phyloP scores from a whole-genome alignment of 1,284 basidiomycete species.

The Trichosporon ovoides region DNA sequence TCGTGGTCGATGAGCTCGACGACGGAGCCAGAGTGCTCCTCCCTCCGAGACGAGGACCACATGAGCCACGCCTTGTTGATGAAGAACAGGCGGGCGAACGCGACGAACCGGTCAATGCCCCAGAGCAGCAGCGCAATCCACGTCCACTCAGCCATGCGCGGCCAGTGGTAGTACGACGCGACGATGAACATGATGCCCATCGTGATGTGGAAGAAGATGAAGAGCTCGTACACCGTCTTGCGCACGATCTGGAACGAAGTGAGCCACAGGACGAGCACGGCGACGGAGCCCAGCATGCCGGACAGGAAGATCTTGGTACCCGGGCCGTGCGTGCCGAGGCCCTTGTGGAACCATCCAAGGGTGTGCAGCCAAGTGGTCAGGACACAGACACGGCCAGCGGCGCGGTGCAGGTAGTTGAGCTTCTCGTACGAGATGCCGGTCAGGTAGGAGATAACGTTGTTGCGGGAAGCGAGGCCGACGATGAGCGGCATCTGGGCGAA shows the following conservation, averaged over 20 bases:
- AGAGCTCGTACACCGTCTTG: conserved; percentile 52
- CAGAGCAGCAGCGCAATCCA: conserved; percentile 49
- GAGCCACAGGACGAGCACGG: conserved; percentile 50
- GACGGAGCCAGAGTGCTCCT: conserved; percentile 31
- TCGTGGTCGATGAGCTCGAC: conserved; percentile 53
- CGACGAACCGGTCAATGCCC: conserved; percentile 60
- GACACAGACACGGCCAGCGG: conserved; percentile 31
- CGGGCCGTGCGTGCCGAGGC: conserved; percentile 18
- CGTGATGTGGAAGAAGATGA: conserved; percentile 52
- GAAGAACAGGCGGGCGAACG: conserved; percentile 54
- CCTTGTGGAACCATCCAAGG: conserved; percentile 21
- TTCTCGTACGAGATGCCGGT: conserved; percentile 61
- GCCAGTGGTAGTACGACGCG: conserved; percentile 21
- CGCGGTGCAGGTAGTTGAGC: conserved; percentile 44
- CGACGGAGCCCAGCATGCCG: conserved; percentile 21
- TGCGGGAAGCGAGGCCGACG: conserved; percentile 60
- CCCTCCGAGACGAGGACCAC: conserved; percentile 25
- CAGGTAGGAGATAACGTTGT: conserved; percentile 60
- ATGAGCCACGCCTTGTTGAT: conserved; percentile 54
- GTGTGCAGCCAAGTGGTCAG: conserved; percentile 36
- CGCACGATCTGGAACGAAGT: conserved; percentile 50
- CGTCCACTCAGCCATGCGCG: conserved; percentile 4
- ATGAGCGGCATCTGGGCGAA: conserved; percentile 59
- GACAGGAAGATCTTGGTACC: conserved; percentile 14
- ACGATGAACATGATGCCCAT: conserved; percentile 34